Evolutionary conservation across 371 early-diverging fungal species (phyloP).

Genomic region (Circinella umbellata): DNA sequence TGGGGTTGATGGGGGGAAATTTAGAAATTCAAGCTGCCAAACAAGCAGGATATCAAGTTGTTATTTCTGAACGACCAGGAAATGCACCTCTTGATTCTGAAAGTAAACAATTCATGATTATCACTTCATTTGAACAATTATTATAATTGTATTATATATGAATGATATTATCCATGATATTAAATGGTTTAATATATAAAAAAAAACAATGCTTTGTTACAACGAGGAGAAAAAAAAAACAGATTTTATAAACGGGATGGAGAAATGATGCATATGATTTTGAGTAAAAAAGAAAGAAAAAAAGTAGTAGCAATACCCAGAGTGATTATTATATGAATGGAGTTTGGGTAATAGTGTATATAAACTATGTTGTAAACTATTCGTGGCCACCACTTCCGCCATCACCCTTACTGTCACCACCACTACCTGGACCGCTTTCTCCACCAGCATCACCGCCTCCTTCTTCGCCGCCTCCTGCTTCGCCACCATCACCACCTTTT

Average conservation of each 20-base stretch:
- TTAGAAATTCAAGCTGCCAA: slow-evolving; percentile 83
- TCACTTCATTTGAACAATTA: slow-evolving; percentile 49
- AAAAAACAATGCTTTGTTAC: background rate
- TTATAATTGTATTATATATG: background rate
- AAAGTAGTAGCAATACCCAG: background rate
- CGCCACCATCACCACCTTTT: slow-evolving; percentile 10
- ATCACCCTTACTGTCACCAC: background rate
- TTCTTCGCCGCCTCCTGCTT: background rate
- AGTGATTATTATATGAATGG: too few relatives aligned
- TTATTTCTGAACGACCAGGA: slow-evolving; percentile 79
- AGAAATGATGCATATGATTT: background rate
- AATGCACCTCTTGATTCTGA: slow-evolving; percentile 64
- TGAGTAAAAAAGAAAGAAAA: background rate
- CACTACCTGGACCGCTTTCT: background rate
- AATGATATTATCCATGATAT: background rate
- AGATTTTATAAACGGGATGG: background rate
- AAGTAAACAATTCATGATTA: slow-evolving; percentile 36
- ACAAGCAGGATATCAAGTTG: slow-evolving; percentile 73
- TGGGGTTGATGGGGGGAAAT: background rate
- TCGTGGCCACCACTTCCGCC: slow-evolving; percentile 1
- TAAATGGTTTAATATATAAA: background rate
- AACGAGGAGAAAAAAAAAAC: background rate
- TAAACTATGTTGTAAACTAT: background rate
- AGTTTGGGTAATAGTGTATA: too few relatives aligned
- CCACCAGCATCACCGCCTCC: background rate